Percentiles rank a stretch among this genome's conserved stretches.
These are phyloP conservation scores for Phaeomoniella chlamydospora DNA, from an alignment of 2,329 filamentous ascomycete genomes.

Conservation along the genomic window DNA sequence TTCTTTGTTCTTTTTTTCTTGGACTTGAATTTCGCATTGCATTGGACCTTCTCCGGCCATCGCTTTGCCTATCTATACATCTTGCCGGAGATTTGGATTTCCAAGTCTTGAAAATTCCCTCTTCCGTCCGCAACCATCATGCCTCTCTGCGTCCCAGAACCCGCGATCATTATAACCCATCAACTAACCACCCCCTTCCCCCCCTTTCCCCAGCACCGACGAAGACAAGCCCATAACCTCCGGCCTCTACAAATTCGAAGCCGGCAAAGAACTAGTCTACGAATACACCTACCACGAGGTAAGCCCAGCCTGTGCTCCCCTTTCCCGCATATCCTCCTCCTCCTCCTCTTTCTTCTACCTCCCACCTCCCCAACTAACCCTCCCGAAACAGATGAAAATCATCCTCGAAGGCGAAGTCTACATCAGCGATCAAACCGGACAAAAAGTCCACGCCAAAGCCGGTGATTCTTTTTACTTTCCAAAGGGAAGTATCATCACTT, in stretches of 20 bases:
- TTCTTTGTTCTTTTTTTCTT: no score
- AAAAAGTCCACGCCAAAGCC: constrained; percentile 40
- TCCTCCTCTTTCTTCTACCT: not conserved
- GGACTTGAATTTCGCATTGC: not conserved
- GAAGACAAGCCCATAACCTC: constrained; percentile 45
- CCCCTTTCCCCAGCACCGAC: no score
- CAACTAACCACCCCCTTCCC: no score
- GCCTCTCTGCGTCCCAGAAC: no score
- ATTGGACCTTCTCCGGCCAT: no score
- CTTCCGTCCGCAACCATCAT: no score
- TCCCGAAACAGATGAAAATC: constrained; percentile 49
- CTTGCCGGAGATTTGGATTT: no score
- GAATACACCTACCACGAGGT: constrained; percentile 53
- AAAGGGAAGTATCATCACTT: constrained; percentile 51
- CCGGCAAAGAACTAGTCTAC: constrained; percentile 53
- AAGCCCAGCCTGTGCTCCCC: not conserved
- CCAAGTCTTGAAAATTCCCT: no score
- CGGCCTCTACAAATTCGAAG: constrained; percentile 54
- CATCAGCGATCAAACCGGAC: constrained; percentile 48
- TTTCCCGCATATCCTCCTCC: not conserved
- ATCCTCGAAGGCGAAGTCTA: constrained; percentile 54
- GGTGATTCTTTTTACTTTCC: constrained; percentile 59
- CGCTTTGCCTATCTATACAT: no score
- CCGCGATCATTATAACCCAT: no score
- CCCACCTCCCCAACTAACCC: no score